Evolutionary conservation across 108 stramenopile genomes (phyloP).

Genomic region (Cyclotella kingstonii): DNA sequence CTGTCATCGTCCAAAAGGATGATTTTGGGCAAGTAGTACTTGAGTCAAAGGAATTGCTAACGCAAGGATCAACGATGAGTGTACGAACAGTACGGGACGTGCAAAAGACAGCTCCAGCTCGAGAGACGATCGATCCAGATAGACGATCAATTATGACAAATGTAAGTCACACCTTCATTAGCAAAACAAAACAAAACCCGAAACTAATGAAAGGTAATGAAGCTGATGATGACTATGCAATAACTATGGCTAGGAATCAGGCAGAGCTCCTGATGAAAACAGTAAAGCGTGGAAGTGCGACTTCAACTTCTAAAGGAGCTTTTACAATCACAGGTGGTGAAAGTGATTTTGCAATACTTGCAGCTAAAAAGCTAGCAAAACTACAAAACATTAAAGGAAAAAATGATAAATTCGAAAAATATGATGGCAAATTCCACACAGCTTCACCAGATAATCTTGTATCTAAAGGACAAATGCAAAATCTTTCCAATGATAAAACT

Average conservation of each 20-base stretch:
- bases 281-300: constrained; percentile 12
- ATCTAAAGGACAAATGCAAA: constrained; percentile 28
- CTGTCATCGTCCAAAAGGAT: constrained; percentile 26
- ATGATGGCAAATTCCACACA: no score
- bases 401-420: no score
- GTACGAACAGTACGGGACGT: no score
- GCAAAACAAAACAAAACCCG: no score
- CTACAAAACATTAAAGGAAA: no score
- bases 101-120: constrained; percentile 1
- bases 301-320: constrained; percentile 22
- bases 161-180: no score
- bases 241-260: constrained; percentile 28
- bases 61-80: no score
- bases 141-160: background rate
- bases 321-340: constrained; percentile 30
- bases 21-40: constrained; percentile 43
- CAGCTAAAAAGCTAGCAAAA: constrained; percentile 52
- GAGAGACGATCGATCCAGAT: background rate
- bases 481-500: constrained; percentile 28
- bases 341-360: constrained; percentile 65
- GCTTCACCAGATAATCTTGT: no score
- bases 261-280: constrained; percentile 42
- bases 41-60: constrained; percentile 37
- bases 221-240: constrained; percentile 45
- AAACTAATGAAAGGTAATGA: background rate